phyloP scores from a whole-genome alignment of 2,329 filamentous ascomycete genomes.

The Epichloe sibirici region DNA sequence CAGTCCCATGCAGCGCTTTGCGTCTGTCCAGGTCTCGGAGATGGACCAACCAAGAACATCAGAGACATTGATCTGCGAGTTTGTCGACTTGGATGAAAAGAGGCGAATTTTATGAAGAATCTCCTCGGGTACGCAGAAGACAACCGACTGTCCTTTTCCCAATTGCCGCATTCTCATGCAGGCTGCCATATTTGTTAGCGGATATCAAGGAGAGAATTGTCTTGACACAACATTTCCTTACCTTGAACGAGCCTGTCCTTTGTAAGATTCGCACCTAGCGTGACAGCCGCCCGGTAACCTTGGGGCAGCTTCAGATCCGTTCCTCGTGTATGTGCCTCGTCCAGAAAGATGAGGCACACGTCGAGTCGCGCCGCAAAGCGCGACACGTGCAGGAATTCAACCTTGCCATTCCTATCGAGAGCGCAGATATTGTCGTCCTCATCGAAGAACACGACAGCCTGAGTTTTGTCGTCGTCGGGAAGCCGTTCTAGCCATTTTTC shows the following conservation, averaged over 20 bases:
- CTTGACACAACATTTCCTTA: conserved; percentile 18
- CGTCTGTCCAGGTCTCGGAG: conserved; percentile 40
- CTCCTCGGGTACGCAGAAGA: conserved; percentile 48
- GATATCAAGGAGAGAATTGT: not conserved
- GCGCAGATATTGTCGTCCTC: conserved; percentile 42
- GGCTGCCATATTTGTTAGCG: conserved; percentile 25
- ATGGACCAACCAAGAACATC: conserved; percentile 52
- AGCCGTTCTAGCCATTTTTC: conserved; percentile 33
- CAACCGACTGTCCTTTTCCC: conserved; percentile 51
- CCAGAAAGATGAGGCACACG: conserved; percentile 52
- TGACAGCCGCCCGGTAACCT: conserved; percentile 52
- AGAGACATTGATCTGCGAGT: conserved; percentile 26
- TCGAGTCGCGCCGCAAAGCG: conserved; percentile 44
- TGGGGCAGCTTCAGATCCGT: conserved; percentile 52
- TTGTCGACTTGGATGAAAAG: fast-evolving
- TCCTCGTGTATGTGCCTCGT: conserved; percentile 58
- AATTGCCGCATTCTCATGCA: conserved; percentile 63
- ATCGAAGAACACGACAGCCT: conserved; percentile 44
- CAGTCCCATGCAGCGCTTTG: conserved; percentile 18
- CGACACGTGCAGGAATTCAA: conserved; percentile 43
- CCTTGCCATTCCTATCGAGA: conserved; percentile 31
- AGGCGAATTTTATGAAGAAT: conserved; percentile 40
- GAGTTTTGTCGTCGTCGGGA: not conserved
- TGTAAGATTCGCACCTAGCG: conserved; percentile 48
- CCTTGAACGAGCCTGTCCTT: conserved; percentile 62